Conservation (phyloP, 2,329 filamentous ascomycete genomes). For the Hyphodiscus sp. region DNA sequence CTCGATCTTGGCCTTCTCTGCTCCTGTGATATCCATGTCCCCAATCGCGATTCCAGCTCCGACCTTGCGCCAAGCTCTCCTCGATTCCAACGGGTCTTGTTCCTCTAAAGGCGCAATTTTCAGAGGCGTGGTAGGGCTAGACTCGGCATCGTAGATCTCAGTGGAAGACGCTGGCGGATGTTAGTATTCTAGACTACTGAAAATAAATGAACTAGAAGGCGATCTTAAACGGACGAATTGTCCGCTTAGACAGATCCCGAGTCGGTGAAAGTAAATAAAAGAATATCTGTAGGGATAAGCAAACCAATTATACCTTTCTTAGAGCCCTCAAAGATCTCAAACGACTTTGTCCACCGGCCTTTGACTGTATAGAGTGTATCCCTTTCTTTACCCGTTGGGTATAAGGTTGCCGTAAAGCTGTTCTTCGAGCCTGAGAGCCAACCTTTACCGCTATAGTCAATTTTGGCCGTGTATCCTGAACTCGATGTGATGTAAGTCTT, state of each 20-base stretch:
- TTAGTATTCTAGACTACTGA: too few species aligned
- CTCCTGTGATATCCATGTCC: slow-evolving; percentile 74
- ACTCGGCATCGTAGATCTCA: slow-evolving; percentile 54
- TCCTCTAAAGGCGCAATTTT: slow-evolving; percentile 64
- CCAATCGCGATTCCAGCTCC: slow-evolving; percentile 72
- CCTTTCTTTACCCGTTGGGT: slow-evolving; percentile 63
- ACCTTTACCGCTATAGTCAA: slow-evolving; percentile 89
- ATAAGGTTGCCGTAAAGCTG: slow-evolving; percentile 70
- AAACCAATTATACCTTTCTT: slow-evolving; percentile 36
- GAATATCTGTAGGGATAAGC: too few species aligned
- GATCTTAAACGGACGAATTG: too few species aligned
- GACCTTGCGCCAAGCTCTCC: slow-evolving; percentile 83
- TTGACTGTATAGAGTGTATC: slow-evolving; percentile 73
- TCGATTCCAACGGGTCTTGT: slow-evolving; percentile 82
- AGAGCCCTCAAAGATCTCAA: slow-evolving; percentile 66
- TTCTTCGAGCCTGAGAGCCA: slow-evolving; percentile 98
- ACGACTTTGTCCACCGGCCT: slow-evolving; percentile 84
- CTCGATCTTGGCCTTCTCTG: slow-evolving; percentile 85
- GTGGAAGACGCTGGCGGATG: slow-evolving; percentile 33
- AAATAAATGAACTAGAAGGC: too few species aligned
- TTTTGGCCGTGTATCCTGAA: slow-evolving; percentile 78
- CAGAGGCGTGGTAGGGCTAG: slow-evolving; percentile 57
- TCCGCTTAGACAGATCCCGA: too few species aligned
- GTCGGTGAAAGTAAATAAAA: too few species aligned
- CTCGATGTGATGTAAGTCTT: slow-evolving; percentile 80